A percentile compares a stretch with the other conserved stretches of the same genome.
phyloP scores from a whole-genome alignment of 2,329 filamentous ascomycete species.

The Calonectria pseudoreteaudii region DNA sequence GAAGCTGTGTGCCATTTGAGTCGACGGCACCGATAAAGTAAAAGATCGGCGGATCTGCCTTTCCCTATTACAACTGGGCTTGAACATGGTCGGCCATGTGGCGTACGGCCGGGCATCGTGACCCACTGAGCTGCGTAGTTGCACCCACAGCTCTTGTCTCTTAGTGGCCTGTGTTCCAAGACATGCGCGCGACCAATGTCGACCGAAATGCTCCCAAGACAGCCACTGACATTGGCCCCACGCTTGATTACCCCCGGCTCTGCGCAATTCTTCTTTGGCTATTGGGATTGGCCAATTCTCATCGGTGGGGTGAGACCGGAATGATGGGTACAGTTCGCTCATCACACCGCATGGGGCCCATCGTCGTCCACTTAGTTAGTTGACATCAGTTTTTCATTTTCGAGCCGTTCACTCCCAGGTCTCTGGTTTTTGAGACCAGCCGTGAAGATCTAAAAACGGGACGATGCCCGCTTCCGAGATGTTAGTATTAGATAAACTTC shows the following conservation, averaged over 20 bases:
- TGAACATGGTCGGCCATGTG: not conserved
- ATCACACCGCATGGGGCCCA: constrained; percentile 28
- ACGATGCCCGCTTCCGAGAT: not conserved
- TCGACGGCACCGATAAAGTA: not conserved
- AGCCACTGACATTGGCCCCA: constrained; percentile 23
- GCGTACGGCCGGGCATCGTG: not conserved
- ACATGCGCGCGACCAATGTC: constrained; percentile 37
- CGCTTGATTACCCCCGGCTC: not conserved
- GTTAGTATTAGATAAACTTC: not conserved
- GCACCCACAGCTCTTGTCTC: not conserved
- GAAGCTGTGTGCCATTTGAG: not conserved
- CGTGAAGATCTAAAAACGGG: constrained; percentile 16
- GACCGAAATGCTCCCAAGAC: constrained; percentile 23
- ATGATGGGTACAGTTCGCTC: constrained; percentile 19
- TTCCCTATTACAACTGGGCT: constrained; percentile 7
- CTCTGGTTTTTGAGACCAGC: constrained; percentile 28
- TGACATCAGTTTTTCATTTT: not conserved
- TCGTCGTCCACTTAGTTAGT: not conserved
- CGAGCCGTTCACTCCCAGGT: constrained; percentile 2
- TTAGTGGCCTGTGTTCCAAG: constrained; percentile 10
- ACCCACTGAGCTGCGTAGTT: constrained; percentile 7
- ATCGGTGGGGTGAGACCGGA: constrained; percentile 28
- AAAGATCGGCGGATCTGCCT: constrained; percentile 10
- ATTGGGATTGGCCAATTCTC: constrained; percentile 23
- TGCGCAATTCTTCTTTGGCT: constrained; percentile 9